These are phyloP conservation scores for Silene conica DNA, from an alignment of 148 eudicot genomes.

Conservation along the genomic window DNA sequence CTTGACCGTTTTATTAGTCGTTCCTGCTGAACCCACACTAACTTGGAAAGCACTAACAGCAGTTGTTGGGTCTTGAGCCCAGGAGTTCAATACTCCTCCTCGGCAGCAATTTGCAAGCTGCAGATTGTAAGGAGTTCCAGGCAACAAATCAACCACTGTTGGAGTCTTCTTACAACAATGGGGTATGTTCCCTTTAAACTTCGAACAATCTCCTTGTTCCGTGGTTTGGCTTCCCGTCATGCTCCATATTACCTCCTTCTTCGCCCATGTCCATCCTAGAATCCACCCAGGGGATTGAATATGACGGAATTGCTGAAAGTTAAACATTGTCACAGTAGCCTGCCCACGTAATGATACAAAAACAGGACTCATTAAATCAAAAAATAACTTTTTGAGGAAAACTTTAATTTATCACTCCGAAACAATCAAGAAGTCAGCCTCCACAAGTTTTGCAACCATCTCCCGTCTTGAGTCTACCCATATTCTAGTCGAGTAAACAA, in stretches of 20 bases:
- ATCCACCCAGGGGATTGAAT: conserved; percentile 65
- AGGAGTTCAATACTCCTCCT: conserved; percentile 62
- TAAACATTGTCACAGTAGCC: conserved; percentile 56
- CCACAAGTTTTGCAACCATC: too few species aligned
- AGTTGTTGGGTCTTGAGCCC: conserved; percentile 53
- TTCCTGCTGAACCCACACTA: conserved; percentile 58
- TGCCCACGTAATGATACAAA: conserved; percentile 17
- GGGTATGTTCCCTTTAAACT: conserved; percentile 46
- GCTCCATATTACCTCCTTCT: conserved; percentile 54
- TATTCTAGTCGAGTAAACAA: too few species aligned
- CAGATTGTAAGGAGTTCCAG: conserved; percentile 62
- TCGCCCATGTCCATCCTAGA: conserved; percentile 71
- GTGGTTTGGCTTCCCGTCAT: conserved; percentile 54
- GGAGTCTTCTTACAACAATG: conserved; percentile 62
- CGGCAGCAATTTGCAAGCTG: conserved; percentile 62
- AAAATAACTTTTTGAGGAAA: too few species aligned
- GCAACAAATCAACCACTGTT: conserved; percentile 52
- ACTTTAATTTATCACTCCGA: too few species aligned
- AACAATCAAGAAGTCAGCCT: too few species aligned
- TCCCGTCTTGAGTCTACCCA: too few species aligned
- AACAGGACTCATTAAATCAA: neutral
- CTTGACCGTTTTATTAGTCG: conserved; percentile 44
- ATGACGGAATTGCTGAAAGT: conserved; percentile 61
- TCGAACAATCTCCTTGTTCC: conserved; percentile 71
- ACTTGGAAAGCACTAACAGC: conserved; percentile 60